A percentile compares a stretch with the other conserved stretches of the same genome.
phyloP scores from a whole-genome alignment of 2,329 filamentous ascomycete species.

The Scedosporium apiospermum region DNA sequence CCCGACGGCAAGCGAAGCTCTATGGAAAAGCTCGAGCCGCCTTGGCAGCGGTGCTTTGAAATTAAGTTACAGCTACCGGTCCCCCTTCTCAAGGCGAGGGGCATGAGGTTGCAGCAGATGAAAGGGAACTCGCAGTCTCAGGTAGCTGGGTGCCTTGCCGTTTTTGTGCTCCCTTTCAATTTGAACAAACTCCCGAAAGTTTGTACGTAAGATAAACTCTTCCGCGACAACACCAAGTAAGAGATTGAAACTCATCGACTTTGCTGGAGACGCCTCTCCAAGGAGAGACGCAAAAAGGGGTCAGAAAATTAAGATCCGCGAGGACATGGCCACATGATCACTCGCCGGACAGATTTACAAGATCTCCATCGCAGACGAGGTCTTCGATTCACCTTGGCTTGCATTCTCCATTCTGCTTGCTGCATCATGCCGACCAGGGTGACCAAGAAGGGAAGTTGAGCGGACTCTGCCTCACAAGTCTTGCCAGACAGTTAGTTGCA shows the following conservation, averaged over 20 bases:
- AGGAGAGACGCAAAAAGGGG: not conserved
- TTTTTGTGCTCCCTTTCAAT: not conserved
- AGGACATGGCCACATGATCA: not conserved
- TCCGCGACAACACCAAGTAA: not conserved
- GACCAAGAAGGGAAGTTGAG: too few species aligned
- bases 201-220: conserved; percentile 2
- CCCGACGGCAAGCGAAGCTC: not conserved
- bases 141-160: not conserved
- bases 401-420: not conserved
- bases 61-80: not conserved
- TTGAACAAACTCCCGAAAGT: not conserved
- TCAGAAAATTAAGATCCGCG: not conserved
- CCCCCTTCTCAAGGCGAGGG: not conserved
- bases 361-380: not conserved
- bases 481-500: too few species aligned
- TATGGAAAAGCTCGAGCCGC: not conserved
- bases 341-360: not conserved
- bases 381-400: not conserved
- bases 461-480: too few species aligned
- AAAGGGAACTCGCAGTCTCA: not conserved
- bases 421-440: not conserved
- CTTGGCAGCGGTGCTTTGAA: not conserved
- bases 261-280: not conserved
- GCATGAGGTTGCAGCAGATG: not conserved
- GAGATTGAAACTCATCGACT: not conserved